Evolutionary conservation across 345 rosid genomes (phyloP), one percentile per base, ranked within the genome.

Genomic region (Corchorus capsularis): DNA sequence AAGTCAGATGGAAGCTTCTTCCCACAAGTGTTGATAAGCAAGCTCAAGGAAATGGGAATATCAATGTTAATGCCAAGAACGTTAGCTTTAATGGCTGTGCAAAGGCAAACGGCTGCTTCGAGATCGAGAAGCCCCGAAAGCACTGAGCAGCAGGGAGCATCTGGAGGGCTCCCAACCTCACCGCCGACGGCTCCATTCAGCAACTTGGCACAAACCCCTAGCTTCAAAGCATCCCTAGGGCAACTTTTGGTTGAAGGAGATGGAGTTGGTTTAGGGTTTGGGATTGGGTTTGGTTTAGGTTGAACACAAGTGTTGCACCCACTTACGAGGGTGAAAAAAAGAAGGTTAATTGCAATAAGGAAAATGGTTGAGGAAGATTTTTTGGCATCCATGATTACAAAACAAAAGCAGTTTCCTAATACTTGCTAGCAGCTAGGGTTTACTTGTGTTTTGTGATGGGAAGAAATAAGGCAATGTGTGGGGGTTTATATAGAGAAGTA

Each of bases 71-170:
- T 87, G 52, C 94, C 92, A 1, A 89, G 86, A 63, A 89, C 64
- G 73, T 90, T 87, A 74, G 95, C 95, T 79, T 88, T 90, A 76
- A 90, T 89, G 79, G 92, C 93, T 17, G 92, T 90, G 80, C 94
- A 90, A 68, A 90, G 89, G 84, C 92, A 92, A 4, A 90, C 67
- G 0, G 92, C 88, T 2, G 92, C 92, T 83, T 88, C 93, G 12
- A 90, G 87, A 75, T 89, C 90, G 15, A 89, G 63, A 61, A 90
- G 92, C 5, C 93, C 94, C 43, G 75, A 69, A 9, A 90, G 85
- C 14, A 89, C 76, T 0, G 94, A 84, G 85, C 97, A 92, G 74
- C 97, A 92, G 45, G 88, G 91, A 14, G 70, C 54, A 68, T 87
- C 89, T 2, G 90, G 92, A 17, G 94, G 89, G 66, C 69, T 88